Base-by-base conservation (phyloP, 2,329 filamentous ascomycete species). In the Zasmidium cellare region DNA sequence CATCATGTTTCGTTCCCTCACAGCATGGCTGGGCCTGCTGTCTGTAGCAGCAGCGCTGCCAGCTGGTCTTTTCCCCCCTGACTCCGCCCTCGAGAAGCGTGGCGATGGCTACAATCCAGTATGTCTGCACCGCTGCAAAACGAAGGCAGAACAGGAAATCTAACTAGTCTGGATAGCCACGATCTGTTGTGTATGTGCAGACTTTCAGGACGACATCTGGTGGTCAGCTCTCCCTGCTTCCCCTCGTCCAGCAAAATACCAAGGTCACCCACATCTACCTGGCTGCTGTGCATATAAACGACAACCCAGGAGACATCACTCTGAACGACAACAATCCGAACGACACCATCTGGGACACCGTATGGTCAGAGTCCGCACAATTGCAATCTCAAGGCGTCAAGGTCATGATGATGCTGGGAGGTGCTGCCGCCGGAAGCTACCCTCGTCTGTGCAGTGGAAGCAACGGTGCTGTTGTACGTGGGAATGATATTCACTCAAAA, bases 381-480 rank as follows among this genome's bases (percentile, higher is more conserved):
- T 49, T 72, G 2, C 69, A 72, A 50, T 25, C 46, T 9, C 45
- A 47, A 3, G 69, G 69, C 28, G 62, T 71, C 22, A 70, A 69
- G 56, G 67, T 71, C 12, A 65, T 71, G 60, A 64, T 70, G 58
- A 71, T 71, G 69, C 57, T 71, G 14, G 69, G 69, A 9, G 69
- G 69, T 45, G 67, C 68, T n/a, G 67, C 68, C 3, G 48, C 54
- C 28, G 67, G 69, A 18, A 65, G 63, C 45, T 71, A 69, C 49
- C 57, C 55, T 20, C 55, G 61, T n/a, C 56, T 72, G 12, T 68
- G 68, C 52, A 58, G 67, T 57, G 59, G 61, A 18, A 22, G 55
- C 2, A 57, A 62, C 19, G 61, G 60, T 24, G 56, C 31, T 12
- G 46, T 61, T 9, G 64, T 65, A 22, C 47, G 61, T 59, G 12